A percentile compares a stretch with the other conserved stretches of the same genome.
These are phyloP conservation scores for Galerina marginata DNA, from an alignment of 768 basidiomycete genomes.

Conservation along the genomic window DNA sequence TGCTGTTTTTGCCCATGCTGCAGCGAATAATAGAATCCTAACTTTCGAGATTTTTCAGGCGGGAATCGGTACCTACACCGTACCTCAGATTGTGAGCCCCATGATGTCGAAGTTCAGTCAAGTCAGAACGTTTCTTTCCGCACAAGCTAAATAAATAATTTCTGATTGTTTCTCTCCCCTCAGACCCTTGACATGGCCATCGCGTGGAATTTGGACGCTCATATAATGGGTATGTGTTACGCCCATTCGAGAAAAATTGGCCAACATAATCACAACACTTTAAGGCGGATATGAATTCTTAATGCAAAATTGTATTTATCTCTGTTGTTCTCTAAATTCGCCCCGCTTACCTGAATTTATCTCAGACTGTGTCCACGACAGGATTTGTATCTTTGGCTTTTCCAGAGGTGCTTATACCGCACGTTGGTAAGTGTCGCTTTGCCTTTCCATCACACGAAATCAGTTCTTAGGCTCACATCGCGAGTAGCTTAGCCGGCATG, in stretches of 20 bases:
- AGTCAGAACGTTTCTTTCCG: slow-evolving; percentile 21
- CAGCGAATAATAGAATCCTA: not conserved
- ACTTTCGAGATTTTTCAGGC: slow-evolving; percentile 35
- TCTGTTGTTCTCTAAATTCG: not conserved
- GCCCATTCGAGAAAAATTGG: not conserved
- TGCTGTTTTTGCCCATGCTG: not conserved
- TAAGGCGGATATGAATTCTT: slow-evolving; percentile 60
- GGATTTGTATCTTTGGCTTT: slow-evolving; percentile 66
- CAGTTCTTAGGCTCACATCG: not conserved
- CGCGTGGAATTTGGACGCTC: slow-evolving; percentile 55
- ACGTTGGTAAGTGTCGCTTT: slow-evolving; percentile 28
- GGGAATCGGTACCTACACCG: slow-evolving; percentile 58
- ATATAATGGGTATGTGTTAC: slow-evolving; percentile 50
- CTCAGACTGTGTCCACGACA: slow-evolving; percentile 51
- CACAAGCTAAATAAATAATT: not conserved
- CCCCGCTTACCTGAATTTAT: not conserved
- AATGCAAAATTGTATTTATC: slow-evolving; percentile 59
- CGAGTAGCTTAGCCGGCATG: slow-evolving; percentile 40
- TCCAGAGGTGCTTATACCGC: slow-evolving; percentile 65
- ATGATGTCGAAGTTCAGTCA: slow-evolving; percentile 46
- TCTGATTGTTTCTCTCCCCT: not conserved
- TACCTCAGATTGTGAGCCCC: slow-evolving; percentile 46
- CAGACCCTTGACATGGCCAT: slow-evolving; percentile 48
- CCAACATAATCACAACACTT: not conserved
- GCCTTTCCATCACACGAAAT: not conserved